Conservation (phyloP, 1,284 basidiomycete species). For the Anthracocystis walkeri region DNA sequence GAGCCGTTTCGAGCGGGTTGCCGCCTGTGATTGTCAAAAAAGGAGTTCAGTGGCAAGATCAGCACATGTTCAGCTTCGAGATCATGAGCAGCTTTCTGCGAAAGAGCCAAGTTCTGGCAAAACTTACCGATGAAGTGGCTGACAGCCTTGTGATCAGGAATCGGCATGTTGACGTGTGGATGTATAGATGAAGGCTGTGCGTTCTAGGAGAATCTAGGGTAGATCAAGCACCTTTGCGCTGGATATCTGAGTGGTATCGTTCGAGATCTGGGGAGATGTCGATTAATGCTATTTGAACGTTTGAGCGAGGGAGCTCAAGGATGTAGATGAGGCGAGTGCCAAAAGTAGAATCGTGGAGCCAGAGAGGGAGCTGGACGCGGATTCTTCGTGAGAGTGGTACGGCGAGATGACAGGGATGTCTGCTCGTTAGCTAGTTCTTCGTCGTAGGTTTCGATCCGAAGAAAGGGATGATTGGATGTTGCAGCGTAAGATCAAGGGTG, state of each 20-base stretch:
- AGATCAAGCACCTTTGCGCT: slow-evolving; percentile 5
- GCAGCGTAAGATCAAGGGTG: slow-evolving; percentile 45
- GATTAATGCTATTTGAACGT: not conserved
- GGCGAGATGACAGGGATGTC: not conserved
- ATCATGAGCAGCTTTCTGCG: too few species aligned
- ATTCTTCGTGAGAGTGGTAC: not conserved
- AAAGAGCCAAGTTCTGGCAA: not conserved
- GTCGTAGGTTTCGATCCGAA: not conserved
- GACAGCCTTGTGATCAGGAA: slow-evolving; percentile 62
- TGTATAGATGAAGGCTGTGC: not conserved
- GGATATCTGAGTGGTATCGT: too few species aligned
- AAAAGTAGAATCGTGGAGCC: slow-evolving; percentile 2
- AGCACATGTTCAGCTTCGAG: slow-evolving; percentile 7
- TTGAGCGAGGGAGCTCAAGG: slow-evolving; percentile 28
- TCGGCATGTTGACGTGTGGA: slow-evolving; percentile 34
- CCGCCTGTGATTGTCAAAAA: slow-evolving; percentile 76
- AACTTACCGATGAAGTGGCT: slow-evolving; percentile 65
- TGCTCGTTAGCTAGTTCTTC: slow-evolving; percentile 3
- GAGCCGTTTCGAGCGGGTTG: slow-evolving; percentile 86
- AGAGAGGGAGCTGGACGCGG: slow-evolving; percentile 30
- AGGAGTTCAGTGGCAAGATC: not conserved
- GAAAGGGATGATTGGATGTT: not conserved
- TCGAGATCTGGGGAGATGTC: not conserved
- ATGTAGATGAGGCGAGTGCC: not conserved
- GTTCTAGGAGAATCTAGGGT: not conserved